phyloP scores from a whole-genome alignment of 352 stramenopile genomes.

The Phytophthora niederhauseri region DNA sequence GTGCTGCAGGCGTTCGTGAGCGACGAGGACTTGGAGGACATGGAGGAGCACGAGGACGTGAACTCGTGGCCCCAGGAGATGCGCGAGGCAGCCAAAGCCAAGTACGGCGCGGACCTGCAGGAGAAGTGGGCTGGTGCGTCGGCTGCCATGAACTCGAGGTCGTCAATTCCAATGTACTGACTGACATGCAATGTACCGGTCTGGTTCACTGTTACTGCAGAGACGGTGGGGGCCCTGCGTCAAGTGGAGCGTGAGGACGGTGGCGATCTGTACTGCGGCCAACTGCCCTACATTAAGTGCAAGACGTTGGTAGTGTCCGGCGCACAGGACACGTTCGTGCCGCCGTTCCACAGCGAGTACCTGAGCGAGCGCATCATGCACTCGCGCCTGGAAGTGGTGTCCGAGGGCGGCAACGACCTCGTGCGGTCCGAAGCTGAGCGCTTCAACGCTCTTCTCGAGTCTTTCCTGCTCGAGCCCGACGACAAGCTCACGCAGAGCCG shows the following conservation, averaged over 20 bases:
- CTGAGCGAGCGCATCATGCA: conserved; percentile 89
- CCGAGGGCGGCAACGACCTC: conserved; percentile 63
- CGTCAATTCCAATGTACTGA: too few species aligned
- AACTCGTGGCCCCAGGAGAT: conserved; percentile 57
- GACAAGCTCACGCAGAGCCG: conserved; percentile 87
- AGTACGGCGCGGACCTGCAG: conserved; percentile 63
- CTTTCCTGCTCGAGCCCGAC: conserved; percentile 74
- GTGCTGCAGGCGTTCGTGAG: conserved; percentile 69
- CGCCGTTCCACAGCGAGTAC: conserved; percentile 79
- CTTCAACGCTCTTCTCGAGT: conserved; percentile 69
- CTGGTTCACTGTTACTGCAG: conserved; percentile 21
- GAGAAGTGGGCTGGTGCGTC: conserved; percentile 54
- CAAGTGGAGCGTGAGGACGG: conserved; percentile 55
- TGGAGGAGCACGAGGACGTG: conserved; percentile 55
- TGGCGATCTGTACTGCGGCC: conserved; percentile 75
- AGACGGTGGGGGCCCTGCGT: conserved; percentile 60
- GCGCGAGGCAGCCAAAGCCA: conserved; percentile 51
- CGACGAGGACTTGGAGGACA: conserved; percentile 71
- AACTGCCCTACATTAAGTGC: conserved; percentile 74
- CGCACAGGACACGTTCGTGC: conserved; percentile 66
- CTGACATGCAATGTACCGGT: too few species aligned
- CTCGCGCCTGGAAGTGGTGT: conserved; percentile 65
- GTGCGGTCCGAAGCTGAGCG: conserved; percentile 48
- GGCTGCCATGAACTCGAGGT: not conserved
- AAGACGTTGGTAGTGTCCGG: conserved; percentile 84